Evolutionary conservation across 1,139 yeast species (phyloP), one percentile per base, ranked within the genome.

Genomic region (Yamadazyma diddensiae): DNA sequence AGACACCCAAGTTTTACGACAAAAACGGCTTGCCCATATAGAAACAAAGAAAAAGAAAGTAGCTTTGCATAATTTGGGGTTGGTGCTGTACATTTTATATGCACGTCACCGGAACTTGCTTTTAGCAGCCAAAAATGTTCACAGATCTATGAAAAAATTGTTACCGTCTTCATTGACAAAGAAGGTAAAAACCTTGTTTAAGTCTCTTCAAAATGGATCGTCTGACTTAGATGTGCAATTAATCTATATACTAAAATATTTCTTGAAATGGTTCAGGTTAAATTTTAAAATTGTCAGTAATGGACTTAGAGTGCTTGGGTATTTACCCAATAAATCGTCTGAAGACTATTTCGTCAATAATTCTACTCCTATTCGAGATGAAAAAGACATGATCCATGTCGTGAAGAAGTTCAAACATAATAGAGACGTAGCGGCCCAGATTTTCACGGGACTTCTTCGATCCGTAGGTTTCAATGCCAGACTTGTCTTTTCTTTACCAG

Each of bases 181-280:
- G 5, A 43, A 42, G 7, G 37, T 50, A 13, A 58, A 52, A 45
- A 49, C 49, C 24, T 36, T 53, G 24, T 33, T 15, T 8, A 22
- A 22, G n/a, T 11, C 25, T 13, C 15, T 12, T 39, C 22, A 38
- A 43, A 26, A 28, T 35, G 3, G 35, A 31, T 18, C 23, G 30
- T 17, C 24, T 31, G 18, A 27, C 2, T 21, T 41, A 14, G 64
- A 60, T 36, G 42, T 48, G 2, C 51, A 52, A 20, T 43, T 64
- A 31, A 47, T 60, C 5, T 63, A 62, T 34, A 49, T 62, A 6
- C 26, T 65, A 18, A 62, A 62, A 35, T 64, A 64, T 33, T 39
- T 61, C 20, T 49, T 61, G 18, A 65, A 64, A 39, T 65, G 71
- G 71, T 51, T 63, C 34, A 38, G 67, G n/a, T 42, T 57, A 17